Conservation (phyloP, 495 filamentous ascomycete genomes). For the Bacidia gigantensis region DNA sequence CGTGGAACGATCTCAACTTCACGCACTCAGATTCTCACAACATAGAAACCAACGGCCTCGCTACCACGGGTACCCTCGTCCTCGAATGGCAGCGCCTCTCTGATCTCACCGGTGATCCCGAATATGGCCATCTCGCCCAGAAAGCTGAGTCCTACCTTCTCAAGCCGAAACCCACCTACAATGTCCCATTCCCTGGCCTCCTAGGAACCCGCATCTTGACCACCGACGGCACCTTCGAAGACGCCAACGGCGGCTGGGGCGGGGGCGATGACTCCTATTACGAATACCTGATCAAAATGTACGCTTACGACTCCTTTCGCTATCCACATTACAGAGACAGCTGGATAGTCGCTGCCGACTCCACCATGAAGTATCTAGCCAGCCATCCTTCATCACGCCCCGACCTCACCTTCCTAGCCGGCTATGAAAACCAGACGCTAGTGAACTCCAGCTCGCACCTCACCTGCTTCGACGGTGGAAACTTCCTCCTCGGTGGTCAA, state of each 20-base stretch:
- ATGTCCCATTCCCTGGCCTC: constrained; percentile 66
- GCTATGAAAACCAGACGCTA: constrained; percentile 40
- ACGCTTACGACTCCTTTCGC: constrained; percentile 57
- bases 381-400: constrained; percentile 57
- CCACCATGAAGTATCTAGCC: constrained; percentile 54
- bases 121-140: constrained; percentile 53
- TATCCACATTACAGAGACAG: constrained; percentile 53
- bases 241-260: constrained; percentile 62
- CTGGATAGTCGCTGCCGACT: constrained; percentile 69
- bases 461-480: constrained; percentile 77
- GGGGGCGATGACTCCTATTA: constrained; percentile 76
- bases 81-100: constrained; percentile 78
- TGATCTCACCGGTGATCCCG: constrained; percentile 53
- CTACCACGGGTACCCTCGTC: constrained; percentile 58
- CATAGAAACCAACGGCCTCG: constrained; percentile 48
- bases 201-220: constrained; percentile 57
- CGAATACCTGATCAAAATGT: constrained; percentile 94
- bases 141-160: constrained; percentile 61
- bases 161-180: constrained; percentile 43
- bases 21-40: constrained; percentile 32
- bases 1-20: constrained; percentile 58
- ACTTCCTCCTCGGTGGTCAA: constrained; percentile 73
- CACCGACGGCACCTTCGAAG: constrained; percentile 47
- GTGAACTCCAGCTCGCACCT: constrained; percentile 48
- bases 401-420: constrained; percentile 62